These are phyloP conservation scores for Phycomyces nitens DNA, from an alignment of 192 early-diverging fungal genomes.

Conservation along the genomic window DNA sequence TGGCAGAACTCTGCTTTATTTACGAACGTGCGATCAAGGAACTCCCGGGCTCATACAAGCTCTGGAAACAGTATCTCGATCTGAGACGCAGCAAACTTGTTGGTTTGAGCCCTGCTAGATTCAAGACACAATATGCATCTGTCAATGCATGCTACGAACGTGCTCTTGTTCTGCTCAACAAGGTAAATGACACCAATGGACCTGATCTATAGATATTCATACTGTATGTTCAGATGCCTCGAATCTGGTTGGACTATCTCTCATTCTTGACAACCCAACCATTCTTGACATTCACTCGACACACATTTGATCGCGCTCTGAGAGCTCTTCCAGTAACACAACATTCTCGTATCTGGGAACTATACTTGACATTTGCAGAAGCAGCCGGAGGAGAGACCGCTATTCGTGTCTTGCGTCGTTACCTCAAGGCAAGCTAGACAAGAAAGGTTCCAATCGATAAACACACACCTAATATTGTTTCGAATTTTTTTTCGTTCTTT, in stretches of 20 bases:
- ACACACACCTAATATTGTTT: not conserved
- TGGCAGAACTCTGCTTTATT: conserved; percentile 54
- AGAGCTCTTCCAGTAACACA: conserved; percentile 90
- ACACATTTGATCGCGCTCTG: conserved; percentile 90
- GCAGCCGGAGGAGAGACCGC: conserved; percentile 78
- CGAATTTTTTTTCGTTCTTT: not conserved
- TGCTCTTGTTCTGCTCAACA: conserved; percentile 86
- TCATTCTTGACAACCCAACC: conserved; percentile 67
- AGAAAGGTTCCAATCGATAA: not conserved
- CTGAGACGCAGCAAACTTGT: conserved; percentile 49
- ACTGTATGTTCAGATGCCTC: conserved; percentile 66
- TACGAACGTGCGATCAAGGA: conserved; percentile 86
- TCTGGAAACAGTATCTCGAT: conserved; percentile 90
- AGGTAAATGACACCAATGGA: conserved; percentile 37
- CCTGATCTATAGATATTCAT: not conserved
- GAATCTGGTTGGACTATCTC: conserved; percentile 85
- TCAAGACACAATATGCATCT: conserved; percentile 57
- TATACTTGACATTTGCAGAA: conserved; percentile 80
- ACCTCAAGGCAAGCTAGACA: conserved; percentile 58
- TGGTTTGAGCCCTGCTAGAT: conserved; percentile 50
- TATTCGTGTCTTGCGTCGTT: conserved; percentile 75
- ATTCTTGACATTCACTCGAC: conserved; percentile 64
- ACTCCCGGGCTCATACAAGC: conserved; percentile 92
- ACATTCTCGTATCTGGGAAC: conserved; percentile 83
- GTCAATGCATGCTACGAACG: conserved; percentile 83